Conservation (phyloP, 2,329 filamentous ascomycete species). For the Fusarium xyrophilum region DNA sequence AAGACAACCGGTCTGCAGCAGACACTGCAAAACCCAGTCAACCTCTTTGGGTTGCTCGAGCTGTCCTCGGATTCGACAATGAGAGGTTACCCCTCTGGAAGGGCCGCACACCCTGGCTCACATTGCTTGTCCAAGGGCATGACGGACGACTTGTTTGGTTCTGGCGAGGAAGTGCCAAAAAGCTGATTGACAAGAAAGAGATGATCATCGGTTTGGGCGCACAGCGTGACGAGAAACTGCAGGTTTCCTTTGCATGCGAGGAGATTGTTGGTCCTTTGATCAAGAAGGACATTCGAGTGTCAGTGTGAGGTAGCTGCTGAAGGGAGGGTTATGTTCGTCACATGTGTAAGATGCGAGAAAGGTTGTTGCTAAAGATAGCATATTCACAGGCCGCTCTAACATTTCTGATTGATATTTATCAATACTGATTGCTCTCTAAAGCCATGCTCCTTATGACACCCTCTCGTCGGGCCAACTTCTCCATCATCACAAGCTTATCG, state of each 20-base stretch:
- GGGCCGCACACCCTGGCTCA: constrained; percentile 70
- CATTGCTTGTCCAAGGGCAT: constrained; percentile 72
- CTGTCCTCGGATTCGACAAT: constrained; percentile 76
- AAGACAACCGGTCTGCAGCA: neutral
- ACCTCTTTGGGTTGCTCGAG: constrained; percentile 58
- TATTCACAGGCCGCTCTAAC: neutral
- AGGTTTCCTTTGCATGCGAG: constrained; percentile 82
- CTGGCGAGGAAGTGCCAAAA: constrained; percentile 67
- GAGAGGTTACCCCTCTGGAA: constrained; percentile 66
- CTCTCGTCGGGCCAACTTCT: neutral
- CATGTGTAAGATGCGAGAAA: neutral
- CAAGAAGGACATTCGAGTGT: constrained; percentile 33
- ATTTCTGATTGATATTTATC: neutral
- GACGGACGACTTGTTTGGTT: constrained; percentile 68
- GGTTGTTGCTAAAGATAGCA: neutral
- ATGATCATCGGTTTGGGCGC: constrained; percentile 64
- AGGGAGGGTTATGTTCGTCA: neutral
- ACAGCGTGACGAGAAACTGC: constrained; percentile 59
- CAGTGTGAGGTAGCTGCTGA: neutral
- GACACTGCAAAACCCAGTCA: neutral
- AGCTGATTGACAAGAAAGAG: constrained; percentile 65
- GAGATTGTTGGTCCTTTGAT: constrained; percentile 73
- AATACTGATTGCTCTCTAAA: neutral
- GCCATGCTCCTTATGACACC: neutral
- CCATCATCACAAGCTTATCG: neutral